These are phyloP conservation scores for Russula earlei DNA, from an alignment of 768 basidiomycete species.

Conservation along the genomic window DNA sequence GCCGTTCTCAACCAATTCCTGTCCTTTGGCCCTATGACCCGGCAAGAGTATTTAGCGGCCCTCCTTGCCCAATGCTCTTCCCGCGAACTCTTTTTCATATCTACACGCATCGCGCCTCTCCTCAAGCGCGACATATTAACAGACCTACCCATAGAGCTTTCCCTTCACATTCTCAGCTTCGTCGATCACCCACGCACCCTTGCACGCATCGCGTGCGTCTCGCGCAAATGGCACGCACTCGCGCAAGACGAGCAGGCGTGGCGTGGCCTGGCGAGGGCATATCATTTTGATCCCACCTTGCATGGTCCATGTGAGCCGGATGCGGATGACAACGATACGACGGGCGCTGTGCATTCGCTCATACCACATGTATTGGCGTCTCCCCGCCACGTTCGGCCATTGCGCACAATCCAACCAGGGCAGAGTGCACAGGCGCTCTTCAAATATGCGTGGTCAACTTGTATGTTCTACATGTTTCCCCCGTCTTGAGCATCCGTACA, in stretches of 20 bases:
- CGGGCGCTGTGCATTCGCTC: not conserved
- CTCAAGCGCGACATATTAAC: slow-evolving; percentile 20
- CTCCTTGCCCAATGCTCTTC: slow-evolving; percentile 14
- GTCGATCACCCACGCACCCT: slow-evolving; percentile 18
- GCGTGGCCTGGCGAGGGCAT: slow-evolving; percentile 9
- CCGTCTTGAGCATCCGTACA: not conserved
- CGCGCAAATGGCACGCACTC: slow-evolving; percentile 18
- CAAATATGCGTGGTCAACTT: slow-evolving; percentile 16
- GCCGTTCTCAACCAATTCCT: not conserved
- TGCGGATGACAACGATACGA: slow-evolving; percentile 3
- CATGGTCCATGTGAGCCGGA: slow-evolving; percentile 8
- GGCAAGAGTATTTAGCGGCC: slow-evolving; percentile 12
- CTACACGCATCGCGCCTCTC: slow-evolving; percentile 16
- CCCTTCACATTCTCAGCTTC: slow-evolving; percentile 17
- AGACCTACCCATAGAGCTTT: slow-evolving; percentile 18
- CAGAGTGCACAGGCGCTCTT: slow-evolving; percentile 11
- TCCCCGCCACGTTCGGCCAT: not conserved
- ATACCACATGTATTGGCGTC: not conserved
- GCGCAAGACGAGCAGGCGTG: slow-evolving; percentile 16
- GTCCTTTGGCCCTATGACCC: not conserved
- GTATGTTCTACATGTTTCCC: slow-evolving; percentile 1
- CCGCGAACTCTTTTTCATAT: slow-evolving; percentile 16
- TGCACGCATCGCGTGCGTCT: slow-evolving; percentile 13
- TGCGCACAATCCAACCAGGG: not conserved
- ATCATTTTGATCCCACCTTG: slow-evolving; percentile 5